Conservation (phyloP, 306 rosid genomes). For the Astragalus glycyphyllos region DNA sequence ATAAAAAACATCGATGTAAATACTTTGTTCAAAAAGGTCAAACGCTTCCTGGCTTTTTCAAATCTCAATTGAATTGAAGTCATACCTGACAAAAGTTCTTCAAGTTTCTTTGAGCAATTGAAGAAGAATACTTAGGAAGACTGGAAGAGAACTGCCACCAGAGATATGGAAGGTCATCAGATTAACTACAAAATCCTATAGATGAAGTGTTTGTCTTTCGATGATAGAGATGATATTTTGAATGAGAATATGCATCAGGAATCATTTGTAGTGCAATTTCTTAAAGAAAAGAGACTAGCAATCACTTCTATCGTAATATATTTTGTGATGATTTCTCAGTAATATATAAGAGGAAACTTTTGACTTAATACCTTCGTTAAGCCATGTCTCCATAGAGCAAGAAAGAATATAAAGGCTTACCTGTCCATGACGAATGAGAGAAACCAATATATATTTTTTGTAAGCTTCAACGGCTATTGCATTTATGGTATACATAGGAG, state of each 20-base stretch:
- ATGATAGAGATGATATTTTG: conserved; percentile 9
- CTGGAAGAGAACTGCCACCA: conserved; percentile 69
- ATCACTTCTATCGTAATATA: not conserved
- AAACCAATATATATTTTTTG: conserved; percentile 83
- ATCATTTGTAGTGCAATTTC: not conserved
- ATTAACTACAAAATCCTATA: conserved; percentile 21
- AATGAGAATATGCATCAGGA: not conserved
- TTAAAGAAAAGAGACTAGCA: not conserved
- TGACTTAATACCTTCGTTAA: conserved; percentile 28
- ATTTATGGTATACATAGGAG: conserved; percentile 77
- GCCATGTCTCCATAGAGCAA: conserved; percentile 6
- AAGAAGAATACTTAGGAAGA: conserved; percentile 87
- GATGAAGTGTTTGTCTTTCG: not conserved
- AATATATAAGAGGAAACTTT: not conserved
- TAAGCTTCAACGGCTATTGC: conserved; percentile 96
- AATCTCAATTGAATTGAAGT: not conserved
- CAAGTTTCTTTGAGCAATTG: conserved; percentile 79
- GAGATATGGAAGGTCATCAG: conserved; percentile 33
- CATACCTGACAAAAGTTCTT: conserved; percentile 77
- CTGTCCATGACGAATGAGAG: conserved; percentile 88
- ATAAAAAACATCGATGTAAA: not conserved
- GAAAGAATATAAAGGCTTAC: conserved; percentile 53
- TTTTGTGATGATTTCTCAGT: not conserved
- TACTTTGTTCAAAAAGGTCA: not conserved
- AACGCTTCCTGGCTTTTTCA: not conserved